Percentiles rank a stretch among this genome's conserved stretches.
These are phyloP conservation scores for Gaultheria prostrata DNA, from an alignment of 148 eudicot genomes.

Conservation along the genomic window DNA sequence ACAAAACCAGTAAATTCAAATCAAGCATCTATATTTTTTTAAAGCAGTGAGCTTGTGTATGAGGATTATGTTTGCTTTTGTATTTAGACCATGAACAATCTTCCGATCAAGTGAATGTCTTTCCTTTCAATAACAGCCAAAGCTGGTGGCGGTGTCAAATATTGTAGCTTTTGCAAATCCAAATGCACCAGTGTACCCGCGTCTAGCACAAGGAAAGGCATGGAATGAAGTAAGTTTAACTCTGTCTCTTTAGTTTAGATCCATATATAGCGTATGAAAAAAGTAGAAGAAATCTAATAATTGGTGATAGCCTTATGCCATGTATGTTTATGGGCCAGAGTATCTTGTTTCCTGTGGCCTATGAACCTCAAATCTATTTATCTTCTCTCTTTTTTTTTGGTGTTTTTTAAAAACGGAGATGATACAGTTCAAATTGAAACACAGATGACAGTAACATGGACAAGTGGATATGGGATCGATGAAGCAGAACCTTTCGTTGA, in stretches of 20 bases:
- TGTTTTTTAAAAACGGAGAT: neutral
- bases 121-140: slow-evolving; percentile 49
- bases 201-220: slow-evolving; percentile 78
- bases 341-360: neutral
- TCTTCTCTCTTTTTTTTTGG: neutral
- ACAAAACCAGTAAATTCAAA: neutral
- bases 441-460: slow-evolving; percentile 90
- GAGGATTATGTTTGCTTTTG: neutral
- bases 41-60: neutral
- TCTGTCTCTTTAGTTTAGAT: neutral
- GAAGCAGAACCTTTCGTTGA: slow-evolving; percentile 66
- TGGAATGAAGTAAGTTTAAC: slow-evolving; percentile 75
- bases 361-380: neutral
- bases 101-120: neutral
- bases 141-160: slow-evolving; percentile 71
- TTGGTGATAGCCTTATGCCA: neutral
- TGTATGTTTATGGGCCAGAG: neutral
- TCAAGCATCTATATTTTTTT: neutral
- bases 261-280: neutral
- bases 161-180: slow-evolving; percentile 70
- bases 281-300: neutral
- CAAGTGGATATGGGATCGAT: slow-evolving; percentile 68
- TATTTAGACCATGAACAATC: neutral
- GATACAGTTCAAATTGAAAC: slow-evolving; percentile 12
- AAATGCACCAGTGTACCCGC: slow-evolving; percentile 83